Evolutionary conservation across 257 asterid species (phyloP).

Genomic region (Nicotiana tabacum): DNA sequence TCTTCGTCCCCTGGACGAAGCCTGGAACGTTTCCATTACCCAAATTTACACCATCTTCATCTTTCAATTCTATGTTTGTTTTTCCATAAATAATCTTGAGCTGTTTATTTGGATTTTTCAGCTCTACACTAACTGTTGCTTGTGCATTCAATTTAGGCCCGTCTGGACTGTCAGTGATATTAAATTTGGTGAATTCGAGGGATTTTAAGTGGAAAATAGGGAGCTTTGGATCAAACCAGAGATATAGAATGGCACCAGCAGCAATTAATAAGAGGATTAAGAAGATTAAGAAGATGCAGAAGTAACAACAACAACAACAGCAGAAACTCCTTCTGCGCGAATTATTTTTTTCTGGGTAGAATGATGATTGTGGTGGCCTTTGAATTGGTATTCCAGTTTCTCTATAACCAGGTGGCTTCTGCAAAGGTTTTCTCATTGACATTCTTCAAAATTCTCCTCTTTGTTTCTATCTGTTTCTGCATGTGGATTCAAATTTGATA

Average conservation of each 20-base stretch:
- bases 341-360: not conserved
- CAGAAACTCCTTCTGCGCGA: slow-evolving; percentile 16
- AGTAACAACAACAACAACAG: slow-evolving; percentile 32
- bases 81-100: slow-evolving; percentile 27
- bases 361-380: slow-evolving; percentile 8
- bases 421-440: slow-evolving; percentile 32
- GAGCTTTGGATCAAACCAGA: slow-evolving; percentile 38
- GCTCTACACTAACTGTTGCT: slow-evolving; percentile 10
- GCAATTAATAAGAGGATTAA: slow-evolving; percentile 13
- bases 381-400: slow-evolving; percentile 25
- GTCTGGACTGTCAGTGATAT: not conserved
- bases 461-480: not conserved
- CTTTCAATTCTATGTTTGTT: slow-evolving; percentile 11
- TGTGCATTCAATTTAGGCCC: slow-evolving; percentile 28
- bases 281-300: slow-evolving; percentile 16
- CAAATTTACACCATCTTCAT: not conserved
- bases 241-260: slow-evolving; percentile 23
- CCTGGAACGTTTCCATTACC: slow-evolving; percentile 7
- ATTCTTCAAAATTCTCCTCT: not conserved
- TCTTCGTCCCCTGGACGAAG: slow-evolving; percentile 1
- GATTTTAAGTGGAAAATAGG: slow-evolving; percentile 32
- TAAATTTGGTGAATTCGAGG: slow-evolving; percentile 22
- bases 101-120: slow-evolving; percentile 31
- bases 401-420: slow-evolving; percentile 46
- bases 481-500: not conserved